Evolutionary conservation across 768 basidiomycete species (phyloP).

Genomic region (Clathrus columnatus): DNA sequence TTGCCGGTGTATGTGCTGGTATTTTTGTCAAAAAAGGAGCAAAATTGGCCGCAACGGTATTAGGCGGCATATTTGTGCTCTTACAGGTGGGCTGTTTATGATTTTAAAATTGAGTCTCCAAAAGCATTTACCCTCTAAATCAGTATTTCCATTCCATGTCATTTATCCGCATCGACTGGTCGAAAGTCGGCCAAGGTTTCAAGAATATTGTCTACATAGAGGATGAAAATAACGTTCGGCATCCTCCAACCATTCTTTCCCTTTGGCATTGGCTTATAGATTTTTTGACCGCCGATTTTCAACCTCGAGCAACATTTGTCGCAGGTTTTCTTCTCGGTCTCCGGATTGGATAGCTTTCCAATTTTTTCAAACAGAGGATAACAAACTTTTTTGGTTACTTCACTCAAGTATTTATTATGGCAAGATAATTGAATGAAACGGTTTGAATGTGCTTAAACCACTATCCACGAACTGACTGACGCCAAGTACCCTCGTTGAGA

Average conservation of each 20-base stretch:
- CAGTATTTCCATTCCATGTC: slow-evolving; percentile 76
- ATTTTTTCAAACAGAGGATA: background rate
- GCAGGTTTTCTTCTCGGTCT: slow-evolving; percentile 78
- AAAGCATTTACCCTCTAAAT: background rate
- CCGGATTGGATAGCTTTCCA: slow-evolving; percentile 55
- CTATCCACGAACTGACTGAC: too few species aligned
- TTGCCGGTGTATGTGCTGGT: slow-evolving; percentile 81
- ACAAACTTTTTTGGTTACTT: too few species aligned
- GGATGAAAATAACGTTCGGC: slow-evolving; percentile 43
- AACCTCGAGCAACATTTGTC: slow-evolving; percentile 79
- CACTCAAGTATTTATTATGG: too few species aligned
- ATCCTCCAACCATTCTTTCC: slow-evolving; percentile 54
- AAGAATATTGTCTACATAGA: slow-evolving; percentile 63
- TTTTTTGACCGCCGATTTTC: slow-evolving; percentile 91
- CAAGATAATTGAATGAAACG: too few species aligned
- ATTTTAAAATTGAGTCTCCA: background rate
- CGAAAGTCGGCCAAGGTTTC: slow-evolving; percentile 51
- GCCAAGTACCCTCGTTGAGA: too few species aligned
- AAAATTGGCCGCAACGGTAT: slow-evolving; percentile 67
- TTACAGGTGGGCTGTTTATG: slow-evolving; percentile 58
- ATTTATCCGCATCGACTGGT: slow-evolving; percentile 77
- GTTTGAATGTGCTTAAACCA: too few species aligned
- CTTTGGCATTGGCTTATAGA: slow-evolving; percentile 61
- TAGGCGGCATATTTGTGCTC: slow-evolving; percentile 88
- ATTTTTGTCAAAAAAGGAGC: slow-evolving; percentile 95